Percentiles rank a stretch among this genome's conserved stretches.
Evolutionary conservation across 345 rosid genomes (phyloP).

Genomic region (Gossypium rotundifolium): DNA sequence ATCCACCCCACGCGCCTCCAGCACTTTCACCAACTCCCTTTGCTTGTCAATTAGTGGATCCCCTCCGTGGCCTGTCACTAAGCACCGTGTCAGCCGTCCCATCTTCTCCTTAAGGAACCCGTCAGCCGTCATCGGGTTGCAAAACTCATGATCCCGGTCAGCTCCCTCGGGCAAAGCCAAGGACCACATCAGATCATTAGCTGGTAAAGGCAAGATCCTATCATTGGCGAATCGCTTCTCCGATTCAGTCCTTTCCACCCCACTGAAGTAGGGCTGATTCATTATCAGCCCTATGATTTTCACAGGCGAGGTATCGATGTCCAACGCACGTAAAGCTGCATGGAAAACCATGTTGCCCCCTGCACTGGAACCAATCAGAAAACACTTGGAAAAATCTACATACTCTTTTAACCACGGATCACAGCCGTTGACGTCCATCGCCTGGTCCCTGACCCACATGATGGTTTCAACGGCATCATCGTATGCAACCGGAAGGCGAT

Average conservation of each 20-base stretch:
- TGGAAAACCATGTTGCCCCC: constrained; percentile 74
- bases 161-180: constrained; percentile 59
- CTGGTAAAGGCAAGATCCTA: constrained; percentile 44
- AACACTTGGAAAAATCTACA: constrained; percentile 53
- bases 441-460: constrained; percentile 66
- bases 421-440: constrained; percentile 25
- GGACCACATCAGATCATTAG: constrained; percentile 56
- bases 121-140: constrained; percentile 41
- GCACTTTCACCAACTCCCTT: constrained; percentile 44
- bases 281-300: constrained; percentile 62
- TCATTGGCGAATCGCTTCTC: constrained; percentile 48
- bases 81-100: constrained; percentile 44
- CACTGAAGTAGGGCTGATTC: constrained; percentile 61
- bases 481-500: constrained; percentile 90
- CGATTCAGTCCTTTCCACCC: constrained; percentile 50
- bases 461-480: constrained; percentile 68
- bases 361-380: constrained; percentile 65
- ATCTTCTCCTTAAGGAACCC: constrained; percentile 35
- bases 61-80: constrained; percentile 50
- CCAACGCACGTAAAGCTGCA: constrained; percentile 44
- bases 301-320: constrained; percentile 39
- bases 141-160: constrained; percentile 68
- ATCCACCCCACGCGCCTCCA: constrained; percentile 51
- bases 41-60: constrained; percentile 76
- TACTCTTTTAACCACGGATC: constrained; percentile 62